A percentile compares a stretch with the other conserved stretches of the same genome.
Evolutionary conservation across 306 rosid species (phyloP).

Genomic region (Inga oerstediana): DNA sequence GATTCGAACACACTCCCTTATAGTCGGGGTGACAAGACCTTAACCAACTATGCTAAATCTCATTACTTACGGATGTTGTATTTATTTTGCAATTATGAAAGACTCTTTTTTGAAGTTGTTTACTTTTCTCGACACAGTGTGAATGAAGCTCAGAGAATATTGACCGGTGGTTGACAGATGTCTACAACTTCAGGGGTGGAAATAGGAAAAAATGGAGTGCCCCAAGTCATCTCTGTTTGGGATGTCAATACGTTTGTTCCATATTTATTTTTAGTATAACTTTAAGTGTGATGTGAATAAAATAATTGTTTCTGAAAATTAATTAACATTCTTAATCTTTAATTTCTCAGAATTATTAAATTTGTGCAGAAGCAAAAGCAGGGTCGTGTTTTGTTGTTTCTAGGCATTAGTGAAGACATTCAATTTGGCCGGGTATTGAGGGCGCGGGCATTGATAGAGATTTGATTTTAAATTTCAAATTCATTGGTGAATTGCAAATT

Average conservation of each 20-base stretch:
- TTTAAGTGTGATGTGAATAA: not conserved
- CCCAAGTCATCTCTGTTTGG: not conserved
- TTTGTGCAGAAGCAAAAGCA: not conserved
- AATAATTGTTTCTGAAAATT: not conserved
- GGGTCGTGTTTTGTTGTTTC: not conserved
- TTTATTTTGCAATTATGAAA: not conserved
- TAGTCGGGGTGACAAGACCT: too few relatives aligned
- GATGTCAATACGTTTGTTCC: not conserved
- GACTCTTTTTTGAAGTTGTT: not conserved
- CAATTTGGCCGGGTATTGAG: not conserved
- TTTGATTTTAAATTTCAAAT: constrained; percentile 11
- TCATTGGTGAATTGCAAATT: not conserved
- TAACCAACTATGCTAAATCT: too few relatives aligned
- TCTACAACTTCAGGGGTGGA: not conserved
- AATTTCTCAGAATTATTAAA: not conserved
- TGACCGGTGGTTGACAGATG: not conserved
- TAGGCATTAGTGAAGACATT: not conserved
- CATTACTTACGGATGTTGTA: not conserved
- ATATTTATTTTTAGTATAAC: not conserved
- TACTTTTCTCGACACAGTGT: not conserved
- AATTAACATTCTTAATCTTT: not conserved
- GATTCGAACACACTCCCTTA: too few relatives aligned
- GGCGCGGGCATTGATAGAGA: not conserved
- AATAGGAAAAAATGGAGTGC: not conserved
- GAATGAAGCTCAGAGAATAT: not conserved